Base-by-base conservation (phyloP, 2,329 filamentous ascomycete genomes). In the Gaeumannomyces sp. region DNA sequence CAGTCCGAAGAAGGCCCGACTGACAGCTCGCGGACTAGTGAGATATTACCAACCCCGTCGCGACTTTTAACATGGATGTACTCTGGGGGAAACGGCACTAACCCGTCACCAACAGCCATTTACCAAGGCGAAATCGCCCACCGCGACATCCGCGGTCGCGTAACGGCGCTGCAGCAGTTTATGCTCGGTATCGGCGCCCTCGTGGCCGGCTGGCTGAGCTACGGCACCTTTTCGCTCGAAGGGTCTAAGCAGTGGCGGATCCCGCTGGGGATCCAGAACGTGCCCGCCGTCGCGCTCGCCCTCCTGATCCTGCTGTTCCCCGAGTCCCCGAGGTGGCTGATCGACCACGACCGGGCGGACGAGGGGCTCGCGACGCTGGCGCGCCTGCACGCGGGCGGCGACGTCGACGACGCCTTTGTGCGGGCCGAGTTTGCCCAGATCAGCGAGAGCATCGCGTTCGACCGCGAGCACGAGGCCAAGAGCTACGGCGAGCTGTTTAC, bases 51-150 rank as follows among this genome's bases (percentile, higher is more conserved):
- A 22, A n/a, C 7, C 8, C 22, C 6, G 10, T n/a, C 16, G 22
- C 45, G 3, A 29, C 45, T n/a, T 38, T 10, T 53, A 8, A 22
- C 19, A 53, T 38, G 14, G 7, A n/a, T 3, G 2, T 11, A 16
- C 10, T 4, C 11, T 53, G 7, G 29, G 25, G 22, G 13, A 19
- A 45, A 22, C 38, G 6, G 4, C 22, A 53, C 22, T 53, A n/a
- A 53, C 45, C 38, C 38, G 45, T 53, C 10, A 6, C 22, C 45
- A 53, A 53, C 19, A 53, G 45, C 90, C 2, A 76, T 93, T 0
- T 94, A 93, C 73, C 91, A 93, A 73, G 90, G 89, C 28, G 91
- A 95, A 72, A 82, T 94, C 29, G 87, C 89, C 4, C 91, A 94
- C 73, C 91, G 91, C 1, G 84, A 83, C 65, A 94, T 94, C 71